Conservation (phyloP, 345 rosid genomes). For the Eucalyptus marginata region DNA sequence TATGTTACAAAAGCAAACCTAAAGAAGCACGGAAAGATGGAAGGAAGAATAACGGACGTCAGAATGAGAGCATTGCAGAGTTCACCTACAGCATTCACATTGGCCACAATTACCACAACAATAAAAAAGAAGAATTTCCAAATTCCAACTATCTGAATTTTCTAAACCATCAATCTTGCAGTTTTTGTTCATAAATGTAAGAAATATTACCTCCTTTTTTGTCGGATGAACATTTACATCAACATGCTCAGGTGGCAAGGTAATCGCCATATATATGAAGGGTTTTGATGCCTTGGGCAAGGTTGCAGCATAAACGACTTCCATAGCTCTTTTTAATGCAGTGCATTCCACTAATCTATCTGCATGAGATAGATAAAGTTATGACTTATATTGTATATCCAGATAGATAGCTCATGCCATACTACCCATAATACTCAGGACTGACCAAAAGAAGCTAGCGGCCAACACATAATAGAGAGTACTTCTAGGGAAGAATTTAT, state of each 20-base stretch:
- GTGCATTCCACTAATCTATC: constrained; percentile 94
- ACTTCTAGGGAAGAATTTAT: not conserved
- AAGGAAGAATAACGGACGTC: not conserved
- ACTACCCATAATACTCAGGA: not conserved
- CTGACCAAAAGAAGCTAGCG: not conserved
- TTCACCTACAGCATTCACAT: not conserved
- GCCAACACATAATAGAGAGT: not conserved
- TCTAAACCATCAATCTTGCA: not conserved
- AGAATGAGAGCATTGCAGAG: not conserved
- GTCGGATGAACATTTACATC: constrained; percentile 97
- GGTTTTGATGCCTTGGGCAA: constrained; percentile 94
- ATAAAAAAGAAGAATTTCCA: not conserved
- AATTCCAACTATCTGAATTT: not conserved
- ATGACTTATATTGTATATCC: not conserved
- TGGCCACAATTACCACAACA: not conserved
- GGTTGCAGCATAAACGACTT: constrained; percentile 88
- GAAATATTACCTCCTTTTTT: constrained; percentile 65
- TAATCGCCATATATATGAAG: constrained; percentile 81
- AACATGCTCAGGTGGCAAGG: constrained; percentile 82
- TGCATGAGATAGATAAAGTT: constrained; percentile 10
- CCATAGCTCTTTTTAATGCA: constrained; percentile 86
- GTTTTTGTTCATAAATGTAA: not conserved
- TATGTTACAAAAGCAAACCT: not conserved
- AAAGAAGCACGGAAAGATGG: not conserved
- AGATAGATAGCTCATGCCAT: not conserved